Evolutionary conservation across 2,329 filamentous ascomycete genomes (phyloP).

Genomic region (Penicillium griseofulvum): DNA sequence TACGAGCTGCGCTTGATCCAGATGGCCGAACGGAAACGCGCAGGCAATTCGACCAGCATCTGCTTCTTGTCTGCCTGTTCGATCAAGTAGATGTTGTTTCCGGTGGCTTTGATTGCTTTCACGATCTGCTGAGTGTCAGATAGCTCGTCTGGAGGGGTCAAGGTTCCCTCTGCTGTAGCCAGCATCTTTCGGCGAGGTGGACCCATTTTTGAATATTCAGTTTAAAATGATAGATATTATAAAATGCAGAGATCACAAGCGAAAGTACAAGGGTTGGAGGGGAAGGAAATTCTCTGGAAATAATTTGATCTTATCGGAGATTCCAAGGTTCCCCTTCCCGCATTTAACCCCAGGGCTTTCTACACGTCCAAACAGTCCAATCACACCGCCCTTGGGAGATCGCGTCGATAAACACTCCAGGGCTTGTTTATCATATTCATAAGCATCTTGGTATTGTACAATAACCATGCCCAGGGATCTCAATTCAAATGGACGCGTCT

Average conservation of each 20-base stretch:
- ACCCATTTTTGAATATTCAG: slow-evolving; percentile 52
- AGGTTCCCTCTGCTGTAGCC: slow-evolving; percentile 72
- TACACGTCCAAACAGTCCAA: neutral
- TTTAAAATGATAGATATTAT: neutral
- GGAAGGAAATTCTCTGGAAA: slow-evolving; percentile 1
- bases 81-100: slow-evolving; percentile 85
- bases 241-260: no score
- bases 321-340: neutral
- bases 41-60: slow-evolving; percentile 75
- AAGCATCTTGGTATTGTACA: neutral
- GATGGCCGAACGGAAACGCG: slow-evolving; percentile 84
- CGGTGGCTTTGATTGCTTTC: slow-evolving; percentile 75
- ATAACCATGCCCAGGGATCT: neutral
- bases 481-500: neutral
- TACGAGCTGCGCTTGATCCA: slow-evolving; percentile 90
- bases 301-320: slow-evolving; percentile 18
- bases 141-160: slow-evolving; percentile 57
- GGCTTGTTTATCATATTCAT: neutral
- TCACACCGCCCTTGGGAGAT: neutral
- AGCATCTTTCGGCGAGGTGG: slow-evolving; percentile 74
- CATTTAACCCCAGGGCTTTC: neutral
- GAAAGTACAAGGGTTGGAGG: neutral
- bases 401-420: neutral
- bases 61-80: slow-evolving; percentile 64
- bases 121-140: slow-evolving; percentile 62